These are phyloP conservation scores for Saccharomycopsis oosterbeekiorum DNA, from an alignment of 805 yeast species.

Conservation along the genomic window DNA sequence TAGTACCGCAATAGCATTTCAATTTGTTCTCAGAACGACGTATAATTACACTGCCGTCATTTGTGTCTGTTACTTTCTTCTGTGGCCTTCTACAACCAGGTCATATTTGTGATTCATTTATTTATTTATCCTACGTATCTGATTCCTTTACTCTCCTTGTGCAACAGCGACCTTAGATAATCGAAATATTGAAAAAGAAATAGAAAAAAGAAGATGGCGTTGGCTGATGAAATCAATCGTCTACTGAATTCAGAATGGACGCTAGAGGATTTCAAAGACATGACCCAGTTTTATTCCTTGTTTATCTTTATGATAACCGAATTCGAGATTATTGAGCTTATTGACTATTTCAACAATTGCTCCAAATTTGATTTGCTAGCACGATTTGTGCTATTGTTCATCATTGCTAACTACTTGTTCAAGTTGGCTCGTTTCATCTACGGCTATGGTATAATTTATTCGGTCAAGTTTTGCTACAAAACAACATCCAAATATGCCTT, in stretches of 20 bases:
- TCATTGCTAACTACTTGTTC: not conserved
- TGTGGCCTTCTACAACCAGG: too few relatives aligned
- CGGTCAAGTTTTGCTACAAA: constrained; percentile 18
- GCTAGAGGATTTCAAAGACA: not conserved
- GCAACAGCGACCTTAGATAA: too few relatives aligned
- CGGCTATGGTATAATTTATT: constrained; percentile 22
- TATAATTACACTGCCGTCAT: too few relatives aligned
- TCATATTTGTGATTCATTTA: too few relatives aligned
- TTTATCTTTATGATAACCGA: constrained; percentile 1
- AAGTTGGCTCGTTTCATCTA: constrained; percentile 5
- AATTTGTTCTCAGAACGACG: too few relatives aligned
- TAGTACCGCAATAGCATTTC: too few relatives aligned
- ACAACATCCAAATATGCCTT: constrained; percentile 24
- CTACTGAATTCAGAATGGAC: not conserved
- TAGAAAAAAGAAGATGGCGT: not conserved
- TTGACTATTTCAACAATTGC: not conserved
- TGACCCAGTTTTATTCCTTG: not conserved
- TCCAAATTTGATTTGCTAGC: constrained; percentile 5
- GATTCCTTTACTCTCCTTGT: too few relatives aligned
- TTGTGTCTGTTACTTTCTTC: too few relatives aligned
- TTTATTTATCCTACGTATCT: too few relatives aligned
- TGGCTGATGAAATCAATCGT: not conserved
- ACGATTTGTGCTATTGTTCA: constrained; percentile 7
- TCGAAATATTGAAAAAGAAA: too few relatives aligned
- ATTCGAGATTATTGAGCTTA: constrained; percentile 1